A percentile compares a stretch with the other conserved stretches of the same genome.
Conservation (phyloP, 1,284 basidiomycete genomes). For the Ceratobasidium sp. region DNA sequence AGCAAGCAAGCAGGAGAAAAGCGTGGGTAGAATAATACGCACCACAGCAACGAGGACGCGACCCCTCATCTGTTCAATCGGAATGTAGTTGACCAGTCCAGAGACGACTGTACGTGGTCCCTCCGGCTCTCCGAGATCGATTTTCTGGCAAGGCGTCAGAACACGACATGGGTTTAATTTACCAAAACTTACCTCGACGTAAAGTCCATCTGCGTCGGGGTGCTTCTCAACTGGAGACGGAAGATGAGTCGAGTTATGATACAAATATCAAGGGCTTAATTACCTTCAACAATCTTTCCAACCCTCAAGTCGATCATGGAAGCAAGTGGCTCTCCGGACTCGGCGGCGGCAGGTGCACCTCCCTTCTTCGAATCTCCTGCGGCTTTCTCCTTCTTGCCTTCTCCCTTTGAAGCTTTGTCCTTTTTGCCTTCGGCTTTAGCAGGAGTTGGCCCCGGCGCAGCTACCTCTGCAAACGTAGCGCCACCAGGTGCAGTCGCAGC, state of each 20-base stretch:
- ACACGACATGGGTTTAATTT: neutral
- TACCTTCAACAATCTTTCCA: constrained; percentile 89
- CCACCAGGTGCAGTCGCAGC: constrained; percentile 42
- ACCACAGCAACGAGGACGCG: constrained; percentile 89
- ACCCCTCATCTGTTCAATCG: constrained; percentile 92
- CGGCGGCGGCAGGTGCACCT: constrained; percentile 60
- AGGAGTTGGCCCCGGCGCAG: constrained; percentile 15
- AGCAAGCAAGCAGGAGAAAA: neutral
- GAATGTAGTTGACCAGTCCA: constrained; percentile 93
- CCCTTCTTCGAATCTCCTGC: constrained; percentile 50
- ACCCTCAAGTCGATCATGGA: constrained; percentile 96
- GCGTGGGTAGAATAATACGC: constrained; percentile 42
- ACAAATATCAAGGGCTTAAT: constrained; percentile 52
- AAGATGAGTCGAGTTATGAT: neutral
- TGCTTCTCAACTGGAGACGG: constrained; percentile 83
- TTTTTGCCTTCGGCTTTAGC: constrained; percentile 58
- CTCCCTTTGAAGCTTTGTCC: constrained; percentile 61
- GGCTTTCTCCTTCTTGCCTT: constrained; percentile 58
- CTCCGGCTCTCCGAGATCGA: constrained; percentile 93
- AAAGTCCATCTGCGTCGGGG: constrained; percentile 93
- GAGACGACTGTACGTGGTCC: constrained; percentile 95
- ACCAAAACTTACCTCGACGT: constrained; percentile 75
- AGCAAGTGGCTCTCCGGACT: constrained; percentile 82
- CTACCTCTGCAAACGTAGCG: constrained; percentile 35
- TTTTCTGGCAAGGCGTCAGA: constrained; percentile 69